These are phyloP conservation scores for Corylus americana DNA, from an alignment of 306 rosid species.

Conservation along the genomic window DNA sequence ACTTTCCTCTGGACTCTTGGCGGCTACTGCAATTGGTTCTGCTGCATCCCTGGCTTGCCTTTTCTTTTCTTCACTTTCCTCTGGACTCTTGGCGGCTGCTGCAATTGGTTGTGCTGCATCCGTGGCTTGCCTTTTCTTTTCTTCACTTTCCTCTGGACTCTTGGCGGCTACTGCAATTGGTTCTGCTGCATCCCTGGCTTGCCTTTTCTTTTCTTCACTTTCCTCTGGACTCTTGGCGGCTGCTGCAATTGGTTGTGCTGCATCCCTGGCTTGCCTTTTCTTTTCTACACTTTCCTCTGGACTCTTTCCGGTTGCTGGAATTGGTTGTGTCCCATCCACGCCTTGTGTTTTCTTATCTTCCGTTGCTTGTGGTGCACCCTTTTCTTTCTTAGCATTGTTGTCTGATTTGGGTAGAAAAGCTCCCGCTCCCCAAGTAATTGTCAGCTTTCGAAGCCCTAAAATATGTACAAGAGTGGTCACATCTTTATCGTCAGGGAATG, in stretches of 20 bases:
- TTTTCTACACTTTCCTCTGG: not conserved
- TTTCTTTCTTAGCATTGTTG: not conserved
- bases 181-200: not conserved
- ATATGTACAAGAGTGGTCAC: not conserved
- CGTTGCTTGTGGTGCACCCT: too few species aligned
- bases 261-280: not conserved
- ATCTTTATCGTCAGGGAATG: not conserved
- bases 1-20: not conserved
- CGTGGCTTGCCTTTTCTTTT: not conserved
- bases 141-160: not conserved
- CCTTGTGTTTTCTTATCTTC: too few species aligned
- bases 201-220: not conserved
- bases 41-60: not conserved
- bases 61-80: not conserved
- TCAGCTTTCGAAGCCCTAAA: not conserved
- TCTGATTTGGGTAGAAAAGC: not conserved
- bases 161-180: too few species aligned
- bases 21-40: not conserved
- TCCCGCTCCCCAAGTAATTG: constrained; percentile 26
- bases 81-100: not conserved
- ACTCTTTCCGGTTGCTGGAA: too few species aligned
- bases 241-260: not conserved
- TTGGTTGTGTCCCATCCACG: too few species aligned
- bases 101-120: not conserved
- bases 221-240: not conserved